Conservation (phyloP, 2,329 filamentous ascomycete species). For the Hypoxylon sp. region DNA sequence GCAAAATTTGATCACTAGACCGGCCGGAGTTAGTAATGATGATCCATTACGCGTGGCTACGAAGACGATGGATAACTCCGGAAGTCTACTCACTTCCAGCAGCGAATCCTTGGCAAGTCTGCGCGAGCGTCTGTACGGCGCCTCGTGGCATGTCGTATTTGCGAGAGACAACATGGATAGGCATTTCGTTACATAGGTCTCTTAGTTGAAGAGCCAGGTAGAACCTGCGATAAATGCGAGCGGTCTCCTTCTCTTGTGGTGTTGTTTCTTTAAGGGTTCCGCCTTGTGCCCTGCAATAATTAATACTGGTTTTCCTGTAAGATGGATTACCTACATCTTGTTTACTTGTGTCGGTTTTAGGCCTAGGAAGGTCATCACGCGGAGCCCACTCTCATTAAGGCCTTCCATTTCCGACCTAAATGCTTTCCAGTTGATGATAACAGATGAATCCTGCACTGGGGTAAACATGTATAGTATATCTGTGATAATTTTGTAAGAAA, state of each 20-base stretch:
- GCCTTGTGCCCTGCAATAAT: slow-evolving; percentile 72
- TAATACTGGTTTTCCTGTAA: slow-evolving; percentile 17
- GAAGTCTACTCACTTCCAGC: slow-evolving; percentile 66
- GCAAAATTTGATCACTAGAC: slow-evolving; percentile 78
- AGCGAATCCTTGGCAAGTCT: slow-evolving; percentile 83
- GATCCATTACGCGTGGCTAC: not conserved
- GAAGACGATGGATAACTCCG: not conserved
- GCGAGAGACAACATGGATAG: slow-evolving; percentile 76
- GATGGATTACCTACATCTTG: slow-evolving; percentile 67
- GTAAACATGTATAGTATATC: slow-evolving; percentile 81
- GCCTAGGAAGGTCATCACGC: slow-evolving; percentile 77
- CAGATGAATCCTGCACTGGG: slow-evolving; percentile 72
- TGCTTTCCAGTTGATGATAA: slow-evolving; percentile 77
- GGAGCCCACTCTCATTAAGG: slow-evolving; percentile 78
- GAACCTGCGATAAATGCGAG: slow-evolving; percentile 78
- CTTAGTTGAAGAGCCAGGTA: slow-evolving; percentile 84
- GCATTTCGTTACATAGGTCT: slow-evolving; percentile 82
- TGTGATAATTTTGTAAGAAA: slow-evolving; percentile 24
- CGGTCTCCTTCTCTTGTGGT: slow-evolving; percentile 70
- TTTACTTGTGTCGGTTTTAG: slow-evolving; percentile 77
- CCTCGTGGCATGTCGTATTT: slow-evolving; percentile 81
- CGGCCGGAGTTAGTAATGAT: slow-evolving; percentile 25
- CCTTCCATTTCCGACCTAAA: slow-evolving; percentile 79
- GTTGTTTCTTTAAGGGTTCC: slow-evolving; percentile 75
- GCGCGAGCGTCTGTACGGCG: slow-evolving; percentile 78